These are phyloP conservation scores for Gilbertella persicaria DNA, from an alignment of 371 early-diverging fungal species.

Conservation along the genomic window DNA sequence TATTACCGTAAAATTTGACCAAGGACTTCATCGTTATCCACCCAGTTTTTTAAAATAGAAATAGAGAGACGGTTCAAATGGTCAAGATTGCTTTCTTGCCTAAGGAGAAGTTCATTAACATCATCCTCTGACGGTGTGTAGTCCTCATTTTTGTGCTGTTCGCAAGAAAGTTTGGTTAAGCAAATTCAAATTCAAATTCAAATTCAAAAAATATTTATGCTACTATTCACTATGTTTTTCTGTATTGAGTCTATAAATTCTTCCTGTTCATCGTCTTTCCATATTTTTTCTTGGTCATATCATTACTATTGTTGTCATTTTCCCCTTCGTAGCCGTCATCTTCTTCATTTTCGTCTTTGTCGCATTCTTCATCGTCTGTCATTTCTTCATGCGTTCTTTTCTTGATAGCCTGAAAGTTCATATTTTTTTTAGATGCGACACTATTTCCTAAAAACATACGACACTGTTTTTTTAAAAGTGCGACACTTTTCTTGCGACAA, in stretches of 20 bases:
- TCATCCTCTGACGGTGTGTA: conserved; percentile 7
- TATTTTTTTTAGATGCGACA: not conserved
- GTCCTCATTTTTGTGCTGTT: conserved; percentile 11
- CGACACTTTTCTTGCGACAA: no score
- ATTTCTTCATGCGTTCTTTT: conserved; percentile 11
- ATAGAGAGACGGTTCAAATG: conserved; percentile 8
- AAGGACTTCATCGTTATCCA: conserved; percentile 6
- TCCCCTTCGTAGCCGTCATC: conserved; percentile 5
- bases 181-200: conserved; percentile 7
- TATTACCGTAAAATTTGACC: conserved; percentile 2
- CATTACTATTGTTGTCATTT: conserved; percentile 8
- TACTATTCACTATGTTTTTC: conserved; percentile 10
- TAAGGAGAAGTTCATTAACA: conserved; percentile 5
- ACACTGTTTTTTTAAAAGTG: no score
- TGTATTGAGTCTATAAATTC: conserved; percentile 11
- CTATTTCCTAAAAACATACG: no score
- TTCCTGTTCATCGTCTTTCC: conserved; percentile 10
- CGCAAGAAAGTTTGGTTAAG: conserved; percentile 9
- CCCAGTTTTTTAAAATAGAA: conserved; percentile 6
- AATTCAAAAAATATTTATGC: conserved; percentile 6
- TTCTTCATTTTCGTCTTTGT: conserved; percentile 5
- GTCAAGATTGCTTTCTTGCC: conserved; percentile 8
- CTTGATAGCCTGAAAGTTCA: not conserved
- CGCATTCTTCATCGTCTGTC: conserved; percentile 8
- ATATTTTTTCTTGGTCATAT: conserved; percentile 10